Evolutionary conservation across 164 flowering plant species (phyloP), one percentile per base, ranked within the genome.

Genomic region (Amborella trichopoda): DNA sequence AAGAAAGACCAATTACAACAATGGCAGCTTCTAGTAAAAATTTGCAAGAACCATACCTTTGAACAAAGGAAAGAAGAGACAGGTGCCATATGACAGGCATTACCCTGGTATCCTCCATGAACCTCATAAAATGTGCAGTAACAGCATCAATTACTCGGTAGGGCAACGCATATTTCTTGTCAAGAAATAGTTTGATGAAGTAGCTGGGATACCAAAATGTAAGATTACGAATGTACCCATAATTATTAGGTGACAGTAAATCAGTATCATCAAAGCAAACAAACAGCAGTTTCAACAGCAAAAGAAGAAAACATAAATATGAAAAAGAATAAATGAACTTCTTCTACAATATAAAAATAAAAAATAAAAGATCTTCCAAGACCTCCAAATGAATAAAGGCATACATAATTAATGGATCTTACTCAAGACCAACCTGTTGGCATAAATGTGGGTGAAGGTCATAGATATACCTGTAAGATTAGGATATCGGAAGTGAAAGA

Each of bases 1-100:
- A 30, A 1, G 1, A 30, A 30, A 30, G 11, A 30, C 2, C 41
- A 37, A 37, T 2, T 21, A 37, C 10, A 8, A n/a, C 16, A 37
- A 1, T 37, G 9, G 37, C 36, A 26, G 16, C 6, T 17, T 39
- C 13, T 13, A 30, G 6, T 30, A n/a, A 30, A 3, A 36, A 10
- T 4, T 21, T 4, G 22, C 27, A 25, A 27, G 28, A 39, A 16
- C 18, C 33, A 6, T 47, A 87, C 99, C 99, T 81, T 49, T 87
- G 99, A 21, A 78, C 82, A 68, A 91, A 91, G 25, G 95, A 63
- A 55, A 91, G 95, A 51, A 91, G 96, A 18, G 94, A 82, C 54
- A 80, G 99, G 66, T 91, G 99, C 99, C 99, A 91, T 52, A 91
- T 87, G 20, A 91, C 99, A 51, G 99, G 99, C 99, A 91, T 87